Evolutionary conservation across 805 yeast species (phyloP).

Genomic region (Lachancea cidri): DNA sequence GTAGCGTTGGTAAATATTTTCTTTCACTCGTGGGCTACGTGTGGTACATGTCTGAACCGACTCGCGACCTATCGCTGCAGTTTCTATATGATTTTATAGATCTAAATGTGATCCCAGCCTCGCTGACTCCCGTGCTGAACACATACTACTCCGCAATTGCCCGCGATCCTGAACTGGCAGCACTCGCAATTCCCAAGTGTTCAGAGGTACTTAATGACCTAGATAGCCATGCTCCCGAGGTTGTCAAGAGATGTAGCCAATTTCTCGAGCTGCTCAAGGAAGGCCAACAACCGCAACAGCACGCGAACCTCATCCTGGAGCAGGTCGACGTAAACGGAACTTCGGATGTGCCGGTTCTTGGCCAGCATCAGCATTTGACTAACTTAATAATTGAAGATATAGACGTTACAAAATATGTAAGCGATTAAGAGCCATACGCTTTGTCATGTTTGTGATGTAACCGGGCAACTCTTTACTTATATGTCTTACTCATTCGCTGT

Average conservation of each 20-base stretch:
- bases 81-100: constrained; percentile 5
- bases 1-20: no score
- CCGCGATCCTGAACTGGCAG: constrained; percentile 2
- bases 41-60: not conserved
- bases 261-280: not conserved
- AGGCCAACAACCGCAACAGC: not conserved
- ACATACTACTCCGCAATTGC: constrained; percentile 6
- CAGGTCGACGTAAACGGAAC: constrained; percentile 25
- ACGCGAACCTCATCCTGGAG: constrained; percentile 17
- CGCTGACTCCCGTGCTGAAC: constrained; percentile 1
- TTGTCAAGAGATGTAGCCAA: constrained; percentile 6
- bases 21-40: no score
- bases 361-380: constrained; percentile 4
- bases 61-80: not conserved
- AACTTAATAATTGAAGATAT: constrained; percentile 11
- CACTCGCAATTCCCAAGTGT: constrained; percentile 3
- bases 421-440: not conserved
- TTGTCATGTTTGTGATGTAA: no score
- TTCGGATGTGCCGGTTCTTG: constrained; percentile 6
- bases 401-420: constrained; percentile 5
- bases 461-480: no score
- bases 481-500: no score
- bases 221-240: constrained; percentile 3
- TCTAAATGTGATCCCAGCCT: constrained; percentile 4
- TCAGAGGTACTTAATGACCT: constrained; percentile 2